These are phyloP conservation scores for Helianthus tuberosus DNA, from an alignment of 129 eudicot genomes.

Conservation along the genomic window DNA sequence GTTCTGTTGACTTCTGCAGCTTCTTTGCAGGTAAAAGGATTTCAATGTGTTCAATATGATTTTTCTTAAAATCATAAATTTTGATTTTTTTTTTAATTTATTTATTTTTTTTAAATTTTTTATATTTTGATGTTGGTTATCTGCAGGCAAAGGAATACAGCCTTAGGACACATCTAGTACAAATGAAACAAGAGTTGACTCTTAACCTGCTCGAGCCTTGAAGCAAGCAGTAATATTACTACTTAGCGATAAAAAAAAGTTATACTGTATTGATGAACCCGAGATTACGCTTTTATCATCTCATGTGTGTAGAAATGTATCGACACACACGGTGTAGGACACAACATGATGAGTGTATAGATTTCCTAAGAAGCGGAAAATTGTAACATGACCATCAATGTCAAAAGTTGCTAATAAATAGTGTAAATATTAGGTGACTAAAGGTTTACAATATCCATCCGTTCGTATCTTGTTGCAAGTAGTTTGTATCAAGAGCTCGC, in stretches of 20 bases:
- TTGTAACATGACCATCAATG: constrained; percentile 6
- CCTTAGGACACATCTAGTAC: constrained; percentile 78
- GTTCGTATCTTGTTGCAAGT: not conserved
- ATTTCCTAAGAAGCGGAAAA: constrained; percentile 11
- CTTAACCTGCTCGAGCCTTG: constrained; percentile 17
- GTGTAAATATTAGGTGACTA: constrained; percentile 21
- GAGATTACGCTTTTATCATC: constrained; percentile 13
- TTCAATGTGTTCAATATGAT: not conserved
- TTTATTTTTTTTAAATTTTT: too few species aligned
- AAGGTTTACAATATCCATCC: not conserved
- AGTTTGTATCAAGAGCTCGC: too few species aligned
- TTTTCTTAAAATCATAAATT: not conserved
- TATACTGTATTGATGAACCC: constrained; percentile 23
- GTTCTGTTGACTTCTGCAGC: constrained; percentile 54
- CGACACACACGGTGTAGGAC: constrained; percentile 1
- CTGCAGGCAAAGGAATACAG: constrained; percentile 80
- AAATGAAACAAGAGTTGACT: constrained; percentile 50
- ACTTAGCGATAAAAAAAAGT: constrained; percentile 7
- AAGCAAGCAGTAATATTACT: constrained; percentile 13
- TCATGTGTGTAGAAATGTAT: constrained; percentile 26
- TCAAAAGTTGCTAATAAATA: not conserved
- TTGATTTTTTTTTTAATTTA: not conserved
- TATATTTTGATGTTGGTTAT: not conserved
- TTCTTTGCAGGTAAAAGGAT: constrained; percentile 64
- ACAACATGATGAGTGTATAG: constrained; percentile 16